phyloP scores from a whole-genome alignment of 495 filamentous ascomycete species.

The Trichoderma erinaceum region DNA sequence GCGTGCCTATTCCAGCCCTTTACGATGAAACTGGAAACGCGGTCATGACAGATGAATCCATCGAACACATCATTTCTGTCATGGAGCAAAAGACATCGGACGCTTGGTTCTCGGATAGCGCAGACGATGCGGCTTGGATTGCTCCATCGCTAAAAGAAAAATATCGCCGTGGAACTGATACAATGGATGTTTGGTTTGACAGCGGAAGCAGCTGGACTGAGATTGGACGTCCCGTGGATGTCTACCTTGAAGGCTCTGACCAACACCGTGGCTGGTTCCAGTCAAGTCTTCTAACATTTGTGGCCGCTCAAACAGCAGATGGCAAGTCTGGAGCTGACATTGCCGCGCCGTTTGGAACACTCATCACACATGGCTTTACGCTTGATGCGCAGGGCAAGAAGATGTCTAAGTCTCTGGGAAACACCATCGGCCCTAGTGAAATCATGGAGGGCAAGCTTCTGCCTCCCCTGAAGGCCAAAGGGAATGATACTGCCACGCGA shows the following conservation, averaged over 20 bases:
- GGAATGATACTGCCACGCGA: slow-evolving; percentile 17
- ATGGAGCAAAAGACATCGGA: slow-evolving; percentile 73
- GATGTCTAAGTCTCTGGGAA: slow-evolving; percentile 98
- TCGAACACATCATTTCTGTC: slow-evolving; percentile 77
- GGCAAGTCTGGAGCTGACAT: slow-evolving; percentile 23
- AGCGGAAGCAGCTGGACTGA: slow-evolving; percentile 92
- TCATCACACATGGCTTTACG: slow-evolving; percentile 94
- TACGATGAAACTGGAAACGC: slow-evolving; percentile 68
- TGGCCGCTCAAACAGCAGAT: slow-evolving; percentile 31
- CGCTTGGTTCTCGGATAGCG: slow-evolving; percentile 85
- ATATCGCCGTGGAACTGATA: slow-evolving; percentile 80
- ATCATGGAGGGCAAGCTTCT: slow-evolving; percentile 74
- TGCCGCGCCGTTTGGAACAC: slow-evolving; percentile 63
- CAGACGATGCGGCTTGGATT: slow-evolving; percentile 69
- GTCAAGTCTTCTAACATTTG: slow-evolving; percentile 87
- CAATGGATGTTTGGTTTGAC: slow-evolving; percentile 99
- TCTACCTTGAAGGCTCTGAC: slow-evolving; percentile 91
- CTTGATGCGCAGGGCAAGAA: slow-evolving; percentile 84
- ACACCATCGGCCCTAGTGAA: slow-evolving; percentile 70
- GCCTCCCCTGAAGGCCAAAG: slow-evolving; percentile 39
- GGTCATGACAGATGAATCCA: slow-evolving; percentile 67
- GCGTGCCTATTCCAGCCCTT: slow-evolving; percentile 88
- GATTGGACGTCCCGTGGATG: slow-evolving; percentile 58
- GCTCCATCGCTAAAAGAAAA: slow-evolving; percentile 45
- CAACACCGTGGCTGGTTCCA: slow-evolving; percentile 99